These are phyloP conservation scores for Boeremia exigua DNA, from an alignment of 2,329 filamentous ascomycete genomes.

Conservation along the genomic window DNA sequence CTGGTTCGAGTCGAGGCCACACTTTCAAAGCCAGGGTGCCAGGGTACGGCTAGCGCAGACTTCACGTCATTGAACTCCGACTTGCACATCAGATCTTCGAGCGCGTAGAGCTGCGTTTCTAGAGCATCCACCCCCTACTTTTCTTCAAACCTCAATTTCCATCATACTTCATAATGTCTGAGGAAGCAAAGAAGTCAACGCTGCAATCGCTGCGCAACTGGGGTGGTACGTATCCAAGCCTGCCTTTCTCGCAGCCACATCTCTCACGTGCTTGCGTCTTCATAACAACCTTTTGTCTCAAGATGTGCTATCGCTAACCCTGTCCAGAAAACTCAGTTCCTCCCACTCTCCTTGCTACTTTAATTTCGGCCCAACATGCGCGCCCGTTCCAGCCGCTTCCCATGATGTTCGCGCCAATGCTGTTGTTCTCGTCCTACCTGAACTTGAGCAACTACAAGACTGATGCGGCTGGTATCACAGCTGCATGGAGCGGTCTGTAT, in stretches of 20 bases:
- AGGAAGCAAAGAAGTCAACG: conserved; percentile 45
- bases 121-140: not conserved
- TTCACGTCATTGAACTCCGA: conserved; percentile 28
- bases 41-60: conserved; percentile 31
- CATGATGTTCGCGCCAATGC: conserved; percentile 70
- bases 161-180: not conserved
- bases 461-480: conserved; percentile 68
- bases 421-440: conserved; percentile 70
- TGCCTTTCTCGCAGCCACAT: not conserved
- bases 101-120: not conserved
- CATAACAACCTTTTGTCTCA: not conserved
- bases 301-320: conserved; percentile 9
- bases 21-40: conserved; percentile 34
- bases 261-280: conserved; percentile 27
- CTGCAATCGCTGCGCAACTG: conserved; percentile 57
- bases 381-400: conserved; percentile 71
- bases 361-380: conserved; percentile 70
- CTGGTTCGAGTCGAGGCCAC: conserved; percentile 33
- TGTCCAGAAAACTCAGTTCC: conserved; percentile 67
- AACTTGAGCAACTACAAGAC: conserved; percentile 68
- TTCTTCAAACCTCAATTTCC: not conserved
- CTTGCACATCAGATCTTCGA: conserved; percentile 4
- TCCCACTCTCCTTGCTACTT: conserved; percentile 68
- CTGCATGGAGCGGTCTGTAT: conserved; percentile 70
- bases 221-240: conserved; percentile 54